Base-by-base conservation (phyloP, 2,329 filamentous ascomycete genomes). In the Trichophyton mentagrophytes region DNA sequence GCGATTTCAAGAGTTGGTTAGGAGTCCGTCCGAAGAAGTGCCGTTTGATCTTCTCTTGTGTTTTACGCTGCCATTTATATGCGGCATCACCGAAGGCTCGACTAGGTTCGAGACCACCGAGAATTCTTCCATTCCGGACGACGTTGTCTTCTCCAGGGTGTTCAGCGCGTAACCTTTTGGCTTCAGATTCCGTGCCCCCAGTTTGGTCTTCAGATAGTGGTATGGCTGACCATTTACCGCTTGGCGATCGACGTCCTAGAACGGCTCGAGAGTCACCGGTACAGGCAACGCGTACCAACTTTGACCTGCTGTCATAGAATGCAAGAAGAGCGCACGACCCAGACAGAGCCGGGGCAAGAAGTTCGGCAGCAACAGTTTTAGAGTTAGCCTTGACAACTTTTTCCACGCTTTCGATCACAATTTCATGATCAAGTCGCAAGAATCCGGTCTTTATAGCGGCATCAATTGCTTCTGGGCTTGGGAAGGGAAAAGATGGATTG, bases 251-350 rank as follows among this genome's bases (percentile, higher is more conserved):
- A 49, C 91, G 87, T 11, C 93, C 93, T 8, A 99, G 82, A 1
- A 99, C 89, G 15, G 93, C 93, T 49, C 93, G 85, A n/a, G 90
- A 96, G 74, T 99, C 93, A 60, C 93, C 93, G 0, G 93, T 96
- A 72, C 90, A 96, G 9, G 93, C 93, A 11, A 97, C 90, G n/a
- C 90, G 85, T 15, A 99, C 80, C 46, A 93, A 84, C 71, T 95
- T 90, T 49, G 88, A 88, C 58, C 83, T 82, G 69, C 85, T 91
- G 72, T 99, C 92, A 74, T 97, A 99, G 76, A 99, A 99, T 5
- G 90, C 95, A 8, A 99, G 82, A 4, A 99, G 83, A 46, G 93
- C 95, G 71, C 93, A 99, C 1, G 95, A 97, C n/a, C 93, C 93
- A 1, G 93, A 96, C 25, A 97, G 80, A 5, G 93, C 95, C 7